These are phyloP conservation scores for Phymatotrichopsis omnivora DNA, from an alignment of 2,329 filamentous ascomycete species.

Conservation along the genomic window DNA sequence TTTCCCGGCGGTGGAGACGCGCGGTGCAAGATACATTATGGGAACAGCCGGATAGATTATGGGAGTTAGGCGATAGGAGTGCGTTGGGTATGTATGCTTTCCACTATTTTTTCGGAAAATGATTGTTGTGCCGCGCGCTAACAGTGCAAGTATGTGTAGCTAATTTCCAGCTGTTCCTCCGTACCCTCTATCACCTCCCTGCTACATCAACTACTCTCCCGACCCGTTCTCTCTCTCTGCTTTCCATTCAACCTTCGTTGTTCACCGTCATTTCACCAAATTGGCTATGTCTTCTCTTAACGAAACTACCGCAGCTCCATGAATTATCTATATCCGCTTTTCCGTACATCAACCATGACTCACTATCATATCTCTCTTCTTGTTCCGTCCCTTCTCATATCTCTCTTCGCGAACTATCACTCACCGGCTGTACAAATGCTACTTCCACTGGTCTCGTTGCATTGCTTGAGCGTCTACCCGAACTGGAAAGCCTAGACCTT, in stretches of 20 bases:
- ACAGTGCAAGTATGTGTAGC: conserved; percentile 3
- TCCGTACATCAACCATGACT: conserved; percentile 25
- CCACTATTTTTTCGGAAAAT: not conserved
- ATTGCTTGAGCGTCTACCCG: conserved; percentile 22
- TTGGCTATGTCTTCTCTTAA: conserved; percentile 26
- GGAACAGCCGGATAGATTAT: conserved; percentile 21
- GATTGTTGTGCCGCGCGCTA: too few species aligned
- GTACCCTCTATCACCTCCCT: conserved; percentile 3
- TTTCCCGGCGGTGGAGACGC: conserved; percentile 23
- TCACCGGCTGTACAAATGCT: conserved; percentile 21
- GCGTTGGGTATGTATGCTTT: conserved; percentile 4
- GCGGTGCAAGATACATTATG: conserved; percentile 25
- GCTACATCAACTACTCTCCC: not conserved
- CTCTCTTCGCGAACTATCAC: conserved; percentile 17
- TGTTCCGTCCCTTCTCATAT: conserved; percentile 12
- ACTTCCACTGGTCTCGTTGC: conserved; percentile 18
- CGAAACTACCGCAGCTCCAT: conserved; percentile 18
- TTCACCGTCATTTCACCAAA: conserved; percentile 24
- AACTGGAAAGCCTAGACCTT: conserved; percentile 25
- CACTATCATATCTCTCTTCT: conserved; percentile 12
- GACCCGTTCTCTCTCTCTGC: conserved; percentile 15
- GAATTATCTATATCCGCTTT: conserved; percentile 16
- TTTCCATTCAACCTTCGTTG: conserved; percentile 17
- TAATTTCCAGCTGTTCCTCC: conserved; percentile 19
- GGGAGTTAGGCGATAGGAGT: conserved; percentile 15